Evolutionary conservation across 2,329 filamentous ascomycete genomes (phyloP), one percentile per base, ranked within the genome.

Genomic region (Colletotrichum falcatum): DNA sequence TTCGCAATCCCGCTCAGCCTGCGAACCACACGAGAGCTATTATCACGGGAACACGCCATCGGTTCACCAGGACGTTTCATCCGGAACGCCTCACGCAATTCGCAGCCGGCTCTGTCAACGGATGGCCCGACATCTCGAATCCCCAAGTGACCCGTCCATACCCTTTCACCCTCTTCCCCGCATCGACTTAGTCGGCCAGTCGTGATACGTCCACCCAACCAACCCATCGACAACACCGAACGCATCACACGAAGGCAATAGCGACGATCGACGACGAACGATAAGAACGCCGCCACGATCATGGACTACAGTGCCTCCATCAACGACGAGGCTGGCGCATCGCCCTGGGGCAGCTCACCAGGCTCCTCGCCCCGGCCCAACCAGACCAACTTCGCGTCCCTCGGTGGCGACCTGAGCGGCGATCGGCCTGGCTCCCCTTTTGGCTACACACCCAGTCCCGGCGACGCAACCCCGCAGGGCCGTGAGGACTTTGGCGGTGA

Each of bases 281-380:
- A 55, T 42, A 51, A 49, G 23, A 26, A 44, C 14, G 12, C 39
- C 28, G 20, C 61, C 26, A 20, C 26, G 48, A 46, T 51, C 58
- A 90, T 90, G 88, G 88, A 90, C 80, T 90, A 89, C 79, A 86
- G 84, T 78, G 79, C 86, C 72, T 84, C 87, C 18, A 86, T 89
- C 74, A 76, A 84, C 76, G 87, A 89, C 74, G 88, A 89, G 23
- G 81, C 80, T 55, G 86, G 83, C 68, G 83, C 81, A 71, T 89
- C 87, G 39, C 87, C 88, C 2, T 89, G 88, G 87, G 87, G 86
- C 18, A 84, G 82, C 67, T 87, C 86, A 39, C 87, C 87, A 6
- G 80, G 81, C 30, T 81, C 84, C 20, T 87, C 87, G 26, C 86
- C 87, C 37, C 81, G 81, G 68, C 83, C 82, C 73, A 82, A 83